Percentiles rank a stretch among this genome's conserved stretches.
phyloP scores from a whole-genome alignment of 2,329 filamentous ascomycete genomes.

The Phaeosphaeria sp. region DNA sequence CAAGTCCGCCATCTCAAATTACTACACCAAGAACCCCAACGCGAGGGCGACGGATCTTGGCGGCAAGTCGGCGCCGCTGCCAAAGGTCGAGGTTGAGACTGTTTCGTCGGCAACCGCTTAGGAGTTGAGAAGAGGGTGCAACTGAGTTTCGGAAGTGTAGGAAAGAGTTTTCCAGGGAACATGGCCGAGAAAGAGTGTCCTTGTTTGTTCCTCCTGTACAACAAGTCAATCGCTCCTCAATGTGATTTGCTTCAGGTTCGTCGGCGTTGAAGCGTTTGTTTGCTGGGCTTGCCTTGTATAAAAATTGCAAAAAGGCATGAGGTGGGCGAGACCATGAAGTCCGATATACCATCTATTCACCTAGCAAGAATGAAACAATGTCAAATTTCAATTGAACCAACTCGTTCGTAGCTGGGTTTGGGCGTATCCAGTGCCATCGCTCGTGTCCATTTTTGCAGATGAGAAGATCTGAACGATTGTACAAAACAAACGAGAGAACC shows the following conservation, averaged over 20 bases:
- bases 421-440: too few species aligned
- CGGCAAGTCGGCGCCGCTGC: conserved; percentile 73
- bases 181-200: neutral
- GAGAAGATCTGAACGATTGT: too few species aligned
- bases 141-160: neutral
- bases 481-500: too few species aligned
- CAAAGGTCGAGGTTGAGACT: conserved; percentile 68
- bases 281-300: conserved; percentile 3
- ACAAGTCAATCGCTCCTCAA: neutral
- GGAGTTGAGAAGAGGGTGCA: conserved; percentile 32
- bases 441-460: too few species aligned
- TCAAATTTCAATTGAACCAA: neutral
- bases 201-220: neutral
- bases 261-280: conserved; percentile 10
- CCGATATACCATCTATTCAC: conserved; percentile 3
- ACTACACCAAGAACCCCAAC: conserved; percentile 88
- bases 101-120: conserved; percentile 50
- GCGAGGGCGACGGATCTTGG: conserved; percentile 76
- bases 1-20: conserved; percentile 89
- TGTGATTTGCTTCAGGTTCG: neutral
- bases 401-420: too few species aligned
- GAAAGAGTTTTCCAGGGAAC: neutral
- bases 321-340: neutral
- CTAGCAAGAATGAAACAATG: conserved; percentile 10
- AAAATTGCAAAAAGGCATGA: conserved; percentile 8